Evolutionary conservation across 2,329 filamentous ascomycete species (phyloP).

Genomic region (Cladosporium phlei): DNA sequence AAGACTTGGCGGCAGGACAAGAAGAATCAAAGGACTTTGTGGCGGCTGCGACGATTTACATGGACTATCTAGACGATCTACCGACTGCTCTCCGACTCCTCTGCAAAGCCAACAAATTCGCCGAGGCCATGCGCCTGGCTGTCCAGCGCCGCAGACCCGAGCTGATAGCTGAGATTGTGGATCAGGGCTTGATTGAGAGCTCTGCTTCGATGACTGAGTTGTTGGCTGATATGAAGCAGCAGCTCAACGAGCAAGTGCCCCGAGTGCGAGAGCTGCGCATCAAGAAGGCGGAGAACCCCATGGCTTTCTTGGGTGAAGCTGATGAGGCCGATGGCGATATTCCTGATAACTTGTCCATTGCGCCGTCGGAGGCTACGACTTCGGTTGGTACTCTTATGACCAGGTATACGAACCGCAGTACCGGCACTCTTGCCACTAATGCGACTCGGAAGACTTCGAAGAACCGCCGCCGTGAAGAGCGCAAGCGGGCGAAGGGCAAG

Average conservation of each 20-base stretch:
- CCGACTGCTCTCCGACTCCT: conserved; percentile 67
- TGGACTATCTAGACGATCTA: conserved; percentile 73
- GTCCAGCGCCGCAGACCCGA: conserved; percentile 56
- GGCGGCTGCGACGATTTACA: conserved; percentile 71
- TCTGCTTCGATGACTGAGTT: conserved; percentile 82
- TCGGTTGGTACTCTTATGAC: conserved; percentile 77
- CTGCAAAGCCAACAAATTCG: conserved; percentile 82
- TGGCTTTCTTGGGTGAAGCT: conserved; percentile 71
- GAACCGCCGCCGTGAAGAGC: conserved; percentile 83
- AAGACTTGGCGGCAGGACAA: conserved; percentile 69
- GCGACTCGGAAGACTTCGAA: conserved; percentile 77
- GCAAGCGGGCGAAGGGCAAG: conserved; percentile 88
- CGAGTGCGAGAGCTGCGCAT: conserved; percentile 75
- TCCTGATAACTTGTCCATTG: conserved; percentile 88
- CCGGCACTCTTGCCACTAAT: conserved; percentile 66
- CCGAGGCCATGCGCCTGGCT: conserved; percentile 78
- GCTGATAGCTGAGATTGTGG: conserved; percentile 65
- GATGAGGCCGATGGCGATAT: conserved; percentile 57
- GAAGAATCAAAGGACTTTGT: conserved; percentile 79
- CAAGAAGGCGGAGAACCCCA: conserved; percentile 76
- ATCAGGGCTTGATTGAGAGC: conserved; percentile 73
- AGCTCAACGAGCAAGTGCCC: conserved; percentile 79
- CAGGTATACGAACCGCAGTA: conserved; percentile 73
- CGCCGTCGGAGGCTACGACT: conserved; percentile 77
- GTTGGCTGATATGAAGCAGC: conserved; percentile 84